phyloP scores from a whole-genome alignment of 805 yeast species.

The Jamesozyma gamospora region DNA sequence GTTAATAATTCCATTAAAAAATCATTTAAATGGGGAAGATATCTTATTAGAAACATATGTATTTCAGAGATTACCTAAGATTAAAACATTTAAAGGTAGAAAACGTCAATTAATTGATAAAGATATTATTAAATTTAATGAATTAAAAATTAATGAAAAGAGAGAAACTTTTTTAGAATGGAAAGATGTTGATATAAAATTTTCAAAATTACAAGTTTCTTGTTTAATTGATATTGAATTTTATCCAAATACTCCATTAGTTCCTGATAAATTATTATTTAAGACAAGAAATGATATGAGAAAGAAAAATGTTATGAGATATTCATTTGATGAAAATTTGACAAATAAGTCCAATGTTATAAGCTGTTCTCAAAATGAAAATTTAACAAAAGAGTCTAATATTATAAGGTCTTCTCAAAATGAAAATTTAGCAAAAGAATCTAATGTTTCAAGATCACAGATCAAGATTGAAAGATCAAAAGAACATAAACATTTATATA shows the following conservation, averaged over 20 bases:
- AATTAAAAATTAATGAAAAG: background rate
- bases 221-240: conserved; percentile 11
- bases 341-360: too few species aligned
- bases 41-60: conserved; percentile 3
- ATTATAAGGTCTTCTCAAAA: too few species aligned
- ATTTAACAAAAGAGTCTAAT: too few species aligned
- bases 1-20: conserved; percentile 3
- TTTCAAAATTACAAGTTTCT: background rate
- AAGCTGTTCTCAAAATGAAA: too few species aligned
- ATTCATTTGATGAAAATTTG: too few species aligned
- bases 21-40: background rate
- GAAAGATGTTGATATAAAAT: conserved; percentile 5
- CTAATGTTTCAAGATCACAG: background rate
- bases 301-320: too few species aligned
- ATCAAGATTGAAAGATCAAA: background rate
- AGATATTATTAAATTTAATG: background rate
- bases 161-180: conserved; percentile 8
- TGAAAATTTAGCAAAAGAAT: too few species aligned
- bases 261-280: conserved; percentile 7
- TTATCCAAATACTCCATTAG: conserved; percentile 10
- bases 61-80: conserved; percentile 6
- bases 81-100: conserved; percentile 1
- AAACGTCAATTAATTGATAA: conserved; percentile 9
- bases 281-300: background rate
- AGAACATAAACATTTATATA: background rate